These are phyloP conservation scores for Erodium moschatum DNA, from an alignment of 441 rosid species.

Conservation along the genomic window DNA sequence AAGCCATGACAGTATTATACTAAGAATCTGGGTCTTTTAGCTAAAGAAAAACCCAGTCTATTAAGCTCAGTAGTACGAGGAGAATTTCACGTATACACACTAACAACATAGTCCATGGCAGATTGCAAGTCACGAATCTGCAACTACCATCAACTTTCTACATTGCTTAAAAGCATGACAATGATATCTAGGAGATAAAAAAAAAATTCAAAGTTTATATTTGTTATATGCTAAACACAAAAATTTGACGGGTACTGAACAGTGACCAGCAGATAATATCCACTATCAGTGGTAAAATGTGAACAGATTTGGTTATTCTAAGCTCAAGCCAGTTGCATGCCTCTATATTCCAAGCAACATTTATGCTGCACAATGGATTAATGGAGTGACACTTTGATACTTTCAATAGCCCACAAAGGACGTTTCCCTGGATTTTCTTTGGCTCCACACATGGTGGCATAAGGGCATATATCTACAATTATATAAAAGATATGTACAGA, in stretches of 20 bases:
- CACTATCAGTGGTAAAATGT: neutral
- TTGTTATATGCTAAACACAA: neutral
- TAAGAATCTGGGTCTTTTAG: neutral
- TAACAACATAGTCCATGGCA: neutral
- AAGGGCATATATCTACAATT: neutral
- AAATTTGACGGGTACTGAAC: neutral
- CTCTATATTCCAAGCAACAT: neutral
- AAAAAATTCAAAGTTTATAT: too few relatives aligned
- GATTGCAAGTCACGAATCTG: neutral
- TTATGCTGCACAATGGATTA: neutral
- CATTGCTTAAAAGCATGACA: neutral
- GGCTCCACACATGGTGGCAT: too few relatives aligned
- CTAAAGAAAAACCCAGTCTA: neutral
- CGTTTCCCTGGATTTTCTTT: neutral
- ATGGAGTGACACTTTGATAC: neutral
- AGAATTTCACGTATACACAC: neutral
- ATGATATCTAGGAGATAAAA: neutral
- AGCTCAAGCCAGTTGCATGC: neutral
- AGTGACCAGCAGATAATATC: neutral
- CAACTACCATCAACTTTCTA: neutral
- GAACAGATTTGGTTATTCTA: neutral
- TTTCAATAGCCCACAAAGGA: neutral
- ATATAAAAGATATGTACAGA: too few relatives aligned
- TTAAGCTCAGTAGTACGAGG: neutral
- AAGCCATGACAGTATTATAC: constrained; percentile 4